Conservation (phyloP, 148 eudicot genomes). For the Fagopyrum homotropicum region DNA sequence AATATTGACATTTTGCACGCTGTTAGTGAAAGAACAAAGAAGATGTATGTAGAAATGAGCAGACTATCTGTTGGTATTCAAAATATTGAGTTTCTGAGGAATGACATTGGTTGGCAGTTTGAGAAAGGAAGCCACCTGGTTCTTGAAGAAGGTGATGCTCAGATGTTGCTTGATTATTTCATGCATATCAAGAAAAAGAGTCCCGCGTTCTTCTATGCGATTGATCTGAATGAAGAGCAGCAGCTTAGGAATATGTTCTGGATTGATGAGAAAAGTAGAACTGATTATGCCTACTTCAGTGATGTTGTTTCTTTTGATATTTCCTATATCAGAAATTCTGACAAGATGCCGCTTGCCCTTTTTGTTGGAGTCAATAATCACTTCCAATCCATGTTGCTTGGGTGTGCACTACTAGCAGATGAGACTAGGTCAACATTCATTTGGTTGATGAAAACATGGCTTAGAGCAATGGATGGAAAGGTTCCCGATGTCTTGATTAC, state of each 20-base stretch:
- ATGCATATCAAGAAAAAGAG: slow-evolving; percentile 39
- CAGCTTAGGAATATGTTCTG: slow-evolving; percentile 42
- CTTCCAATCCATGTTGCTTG: slow-evolving; percentile 39
- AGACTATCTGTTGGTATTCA: slow-evolving; percentile 30
- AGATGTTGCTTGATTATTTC: slow-evolving; percentile 40
- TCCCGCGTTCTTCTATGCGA: slow-evolving; percentile 39
- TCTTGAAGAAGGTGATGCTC: slow-evolving; percentile 50
- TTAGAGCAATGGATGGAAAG: slow-evolving; percentile 44
- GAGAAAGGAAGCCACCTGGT: slow-evolving; percentile 34
- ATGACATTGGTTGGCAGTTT: slow-evolving; percentile 21
- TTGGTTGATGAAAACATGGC: slow-evolving; percentile 54
- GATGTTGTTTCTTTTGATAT: slow-evolving; percentile 46
- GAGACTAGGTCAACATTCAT: slow-evolving; percentile 31
- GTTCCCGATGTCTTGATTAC: slow-evolving; percentile 32
- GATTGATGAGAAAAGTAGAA: slow-evolving; percentile 53
- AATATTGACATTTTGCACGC: slow-evolving; percentile 39
- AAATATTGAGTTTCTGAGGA: slow-evolving; percentile 22
- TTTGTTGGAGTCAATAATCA: slow-evolving; percentile 52
- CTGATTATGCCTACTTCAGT: slow-evolving; percentile 38
- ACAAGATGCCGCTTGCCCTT: slow-evolving; percentile 38
- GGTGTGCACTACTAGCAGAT: slow-evolving; percentile 51
- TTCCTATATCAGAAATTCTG: slow-evolving; percentile 32
- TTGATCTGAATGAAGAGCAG: slow-evolving; percentile 40
- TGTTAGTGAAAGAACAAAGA: slow-evolving; percentile 40
- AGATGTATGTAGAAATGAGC: slow-evolving; percentile 42